phyloP scores from a whole-genome alignment of 2,329 filamentous ascomycete genomes.

The Drechslerella coelobrocha region DNA sequence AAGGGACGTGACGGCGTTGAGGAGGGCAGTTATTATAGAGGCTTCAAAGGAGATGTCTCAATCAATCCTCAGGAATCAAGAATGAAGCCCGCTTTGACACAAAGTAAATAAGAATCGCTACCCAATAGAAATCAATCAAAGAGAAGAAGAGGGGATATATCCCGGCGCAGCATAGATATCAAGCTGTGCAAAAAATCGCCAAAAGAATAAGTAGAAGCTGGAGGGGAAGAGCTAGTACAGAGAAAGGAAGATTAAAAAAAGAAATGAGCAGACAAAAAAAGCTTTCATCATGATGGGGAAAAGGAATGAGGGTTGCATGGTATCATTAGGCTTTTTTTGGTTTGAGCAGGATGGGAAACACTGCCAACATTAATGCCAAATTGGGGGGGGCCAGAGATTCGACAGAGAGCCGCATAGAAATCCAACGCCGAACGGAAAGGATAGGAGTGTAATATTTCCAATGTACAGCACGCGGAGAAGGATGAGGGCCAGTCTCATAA shows the following conservation, averaged over 20 bases:
- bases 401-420: neutral
- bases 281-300: neutral
- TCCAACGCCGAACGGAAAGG: neutral
- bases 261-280: neutral
- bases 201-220: neutral
- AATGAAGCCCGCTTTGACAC: constrained; percentile 6
- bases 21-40: neutral
- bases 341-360: neutral
- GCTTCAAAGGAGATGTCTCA: neutral
- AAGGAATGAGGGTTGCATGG: neutral
- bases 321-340: neutral
- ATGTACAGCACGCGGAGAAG: neutral
- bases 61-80: neutral
- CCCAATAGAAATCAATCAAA: neutral
- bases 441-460: neutral
- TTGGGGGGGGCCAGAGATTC: neutral
- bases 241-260: neutral
- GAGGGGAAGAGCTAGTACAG: neutral
- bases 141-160: neutral
- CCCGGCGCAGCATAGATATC: no score
- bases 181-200: neutral
- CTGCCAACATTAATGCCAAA: neutral
- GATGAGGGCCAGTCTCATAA: neutral
- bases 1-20: neutral
- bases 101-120: constrained; percentile 1